A percentile compares a stretch with the other conserved stretches of the same genome.
Evolutionary conservation across 2,329 filamentous ascomycete species (phyloP).

Genomic region (Lasiodiplodia gonubiensis): DNA sequence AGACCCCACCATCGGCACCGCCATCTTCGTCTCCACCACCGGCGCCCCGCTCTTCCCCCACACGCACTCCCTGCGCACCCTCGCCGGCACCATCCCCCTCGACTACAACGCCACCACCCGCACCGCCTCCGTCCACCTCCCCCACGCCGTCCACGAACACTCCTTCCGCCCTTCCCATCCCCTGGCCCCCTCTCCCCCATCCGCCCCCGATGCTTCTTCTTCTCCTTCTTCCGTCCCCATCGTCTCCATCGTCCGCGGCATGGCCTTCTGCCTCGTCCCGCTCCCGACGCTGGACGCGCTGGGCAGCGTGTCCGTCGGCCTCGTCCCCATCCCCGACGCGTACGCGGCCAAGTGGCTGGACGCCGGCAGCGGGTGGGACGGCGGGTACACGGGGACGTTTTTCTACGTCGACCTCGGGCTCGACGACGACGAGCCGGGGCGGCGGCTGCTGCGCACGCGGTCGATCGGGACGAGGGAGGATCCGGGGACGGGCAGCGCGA

Average conservation of each 20-base stretch:
- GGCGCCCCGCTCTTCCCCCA: not conserved
- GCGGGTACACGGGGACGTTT: constrained; percentile 61
- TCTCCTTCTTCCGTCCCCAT: constrained; percentile 39
- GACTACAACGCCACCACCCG: not conserved
- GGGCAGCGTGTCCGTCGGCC: constrained; percentile 47
- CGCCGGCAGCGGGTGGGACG: constrained; percentile 60
- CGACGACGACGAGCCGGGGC: not conserved
- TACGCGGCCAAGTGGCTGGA: constrained; percentile 49
- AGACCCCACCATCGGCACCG: constrained; percentile 60
- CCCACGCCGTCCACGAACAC: constrained; percentile 71
- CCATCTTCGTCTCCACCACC: constrained; percentile 32
- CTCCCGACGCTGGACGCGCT: constrained; percentile 67
- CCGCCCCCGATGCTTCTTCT: not conserved
- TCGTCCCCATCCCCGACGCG: constrained; percentile 50
- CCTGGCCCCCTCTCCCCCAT: constrained; percentile 24
- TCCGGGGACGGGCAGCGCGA: constrained; percentile 58
- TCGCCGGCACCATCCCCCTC: constrained; percentile 6
- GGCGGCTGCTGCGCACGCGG: constrained; percentile 58
- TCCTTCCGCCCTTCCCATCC: constrained; percentile 34
- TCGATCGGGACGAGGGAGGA: constrained; percentile 63
- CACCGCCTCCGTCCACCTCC: constrained; percentile 54
- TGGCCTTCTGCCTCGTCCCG: constrained; percentile 71
- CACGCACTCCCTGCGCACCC: not conserved
- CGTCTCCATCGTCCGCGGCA: constrained; percentile 69
- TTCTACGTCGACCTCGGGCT: constrained; percentile 60